These are phyloP conservation scores for Kodamaea kaohsiungensis DNA, from an alignment of 805 yeast genomes.

Conservation along the genomic window DNA sequence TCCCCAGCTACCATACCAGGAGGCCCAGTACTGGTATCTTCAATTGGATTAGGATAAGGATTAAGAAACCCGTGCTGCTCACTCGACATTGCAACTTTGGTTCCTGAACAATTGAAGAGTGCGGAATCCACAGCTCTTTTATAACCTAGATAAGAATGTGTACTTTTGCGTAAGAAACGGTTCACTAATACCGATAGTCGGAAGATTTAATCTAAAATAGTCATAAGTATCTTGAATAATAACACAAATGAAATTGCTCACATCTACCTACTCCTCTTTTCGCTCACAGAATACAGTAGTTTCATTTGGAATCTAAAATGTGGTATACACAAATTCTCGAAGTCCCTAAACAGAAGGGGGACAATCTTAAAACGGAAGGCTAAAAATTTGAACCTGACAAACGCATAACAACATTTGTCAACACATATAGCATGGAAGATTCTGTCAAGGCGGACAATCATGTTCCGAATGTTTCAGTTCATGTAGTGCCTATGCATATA, in stretches of 20 bases:
- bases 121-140: neutral
- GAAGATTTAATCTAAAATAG: too few species aligned
- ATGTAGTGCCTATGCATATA: conserved; percentile 17
- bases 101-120: neutral
- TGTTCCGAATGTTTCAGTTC: conserved; percentile 8
- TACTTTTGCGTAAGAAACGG: neutral
- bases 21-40: conserved; percentile 32
- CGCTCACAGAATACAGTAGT: too few species aligned
- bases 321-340: too few species aligned
- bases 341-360: too few species aligned
- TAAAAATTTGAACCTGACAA: neutral
- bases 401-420: neutral
- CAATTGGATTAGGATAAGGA: conserved; percentile 18
- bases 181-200: too few species aligned
- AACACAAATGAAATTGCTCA: too few species aligned
- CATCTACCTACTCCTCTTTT: too few species aligned
- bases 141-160: neutral
- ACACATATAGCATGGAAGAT: neutral
- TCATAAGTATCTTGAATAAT: too few species aligned
- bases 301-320: too few species aligned
- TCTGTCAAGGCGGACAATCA: neutral
- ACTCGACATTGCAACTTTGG: neutral
- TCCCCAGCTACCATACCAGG: conserved; percentile 40
- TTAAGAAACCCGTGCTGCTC: conserved; percentile 3
- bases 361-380: neutral